phyloP scores from a whole-genome alignment of 163 green algal species.

The Scenedesmus sp. region DNA sequence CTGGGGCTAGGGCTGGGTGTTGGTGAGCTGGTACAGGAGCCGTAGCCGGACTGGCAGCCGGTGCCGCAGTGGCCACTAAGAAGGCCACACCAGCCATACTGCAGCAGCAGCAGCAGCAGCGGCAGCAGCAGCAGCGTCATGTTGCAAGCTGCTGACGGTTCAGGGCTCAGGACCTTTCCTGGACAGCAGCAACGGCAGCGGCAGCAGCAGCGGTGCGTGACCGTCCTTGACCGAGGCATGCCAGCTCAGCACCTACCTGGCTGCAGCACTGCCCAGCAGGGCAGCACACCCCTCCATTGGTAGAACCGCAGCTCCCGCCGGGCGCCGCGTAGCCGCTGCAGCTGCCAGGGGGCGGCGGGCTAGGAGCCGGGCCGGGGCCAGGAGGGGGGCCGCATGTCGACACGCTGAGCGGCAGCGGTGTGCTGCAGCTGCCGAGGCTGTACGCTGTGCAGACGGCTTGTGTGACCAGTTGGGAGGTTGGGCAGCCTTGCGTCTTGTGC shows the following conservation, averaged over 20 bases:
- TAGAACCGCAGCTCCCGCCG: background rate
- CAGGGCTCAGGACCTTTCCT: no score
- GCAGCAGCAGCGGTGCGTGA: no score
- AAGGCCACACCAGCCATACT: background rate
- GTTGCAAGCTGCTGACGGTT: no score
- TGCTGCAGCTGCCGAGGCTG: conserved; percentile 25
- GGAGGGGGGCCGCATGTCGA: background rate
- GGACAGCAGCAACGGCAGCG: background rate
- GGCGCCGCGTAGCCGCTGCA: conserved; percentile 5
- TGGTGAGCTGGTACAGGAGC: background rate
- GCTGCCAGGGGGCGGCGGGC: background rate
- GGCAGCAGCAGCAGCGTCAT: background rate
- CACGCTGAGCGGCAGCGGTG: background rate
- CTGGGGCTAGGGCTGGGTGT: background rate
- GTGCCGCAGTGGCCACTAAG: background rate
- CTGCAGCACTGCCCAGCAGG: background rate
- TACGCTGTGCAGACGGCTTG: conserved; percentile 34
- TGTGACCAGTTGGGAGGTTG: conserved; percentile 7
- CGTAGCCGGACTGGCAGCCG: background rate
- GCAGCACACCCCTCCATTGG: background rate
- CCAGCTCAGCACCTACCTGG: background rate
- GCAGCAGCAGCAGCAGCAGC: background rate
- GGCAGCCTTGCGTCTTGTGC: conserved; percentile 26
- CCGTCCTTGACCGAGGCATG: background rate
- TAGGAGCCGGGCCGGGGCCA: background rate